Evolutionary conservation across 495 filamentous ascomycete genomes (phyloP), one percentile per base, ranked within the genome.

Genomic region (Wilcoxina mikolae): DNA sequence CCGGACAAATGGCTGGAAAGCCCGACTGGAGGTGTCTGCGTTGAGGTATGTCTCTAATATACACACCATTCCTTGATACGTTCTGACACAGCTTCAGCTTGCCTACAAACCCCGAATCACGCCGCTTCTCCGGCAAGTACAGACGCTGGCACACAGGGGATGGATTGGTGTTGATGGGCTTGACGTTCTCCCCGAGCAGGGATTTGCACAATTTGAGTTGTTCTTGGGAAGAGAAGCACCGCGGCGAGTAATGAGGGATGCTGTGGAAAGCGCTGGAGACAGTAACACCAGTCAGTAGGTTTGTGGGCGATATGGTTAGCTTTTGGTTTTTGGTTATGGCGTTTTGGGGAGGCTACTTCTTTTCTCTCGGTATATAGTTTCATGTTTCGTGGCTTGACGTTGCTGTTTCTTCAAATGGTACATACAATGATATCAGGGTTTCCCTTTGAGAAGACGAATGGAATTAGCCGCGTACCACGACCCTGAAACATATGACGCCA

Each of bases 201-300:
- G 82, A 1, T 86, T 84, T 66, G 83, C 85, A 24, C 83, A 85
- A 43, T 89, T 87, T 63, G 85, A 89, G 66, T 67, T 89, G 43
- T 84, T 89, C 72, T 85, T 84, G 3, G 85, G 84, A n/a, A 73
- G 85, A 22, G 78, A 84, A 68, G 85, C 85, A 15, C 85, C 85
- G 2, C 76, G 82, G 35, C 71, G 77, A 45, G 56, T 84, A 20
- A 91, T 91, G 85, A 76, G 81, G 46, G 67, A 73, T 39, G 81
- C 83, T 65, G 80, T 83, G 2, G 68, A 83, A 39, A 39, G 12
- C 4, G 35, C 35, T n/a, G n/a, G n/a, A n/a, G n/a, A n/a, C n/a
- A n/a, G n/a, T n/a, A n/a, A n/a, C n/a, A n/a, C n/a, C n/a, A n/a
- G n/a, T n/a, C n/a, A n/a, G n/a, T n/a, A n/a, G n/a, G n/a, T n/a